A percentile compares a stretch with the other conserved stretches of the same genome.
phyloP scores from a whole-genome alignment of 2,329 filamentous ascomycete species.

The Hymenoscyphus fructigenus region DNA sequence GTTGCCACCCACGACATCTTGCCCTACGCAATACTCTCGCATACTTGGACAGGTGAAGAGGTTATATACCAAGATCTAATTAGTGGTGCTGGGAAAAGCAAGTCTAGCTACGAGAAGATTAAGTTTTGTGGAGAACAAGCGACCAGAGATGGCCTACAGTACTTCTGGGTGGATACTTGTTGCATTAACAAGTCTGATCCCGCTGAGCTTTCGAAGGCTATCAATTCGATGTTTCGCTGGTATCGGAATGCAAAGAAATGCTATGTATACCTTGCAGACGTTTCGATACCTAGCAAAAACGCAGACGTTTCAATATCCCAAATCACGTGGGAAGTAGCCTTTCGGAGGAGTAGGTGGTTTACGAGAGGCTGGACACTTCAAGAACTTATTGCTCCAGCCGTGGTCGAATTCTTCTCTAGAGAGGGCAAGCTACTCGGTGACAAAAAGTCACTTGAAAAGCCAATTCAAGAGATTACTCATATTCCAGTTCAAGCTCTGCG shows the following conservation, averaged over 20 bases:
- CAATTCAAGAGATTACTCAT: constrained; percentile 4
- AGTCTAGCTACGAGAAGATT: constrained; percentile 8
- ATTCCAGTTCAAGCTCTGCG: not conserved
- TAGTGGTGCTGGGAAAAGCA: constrained; percentile 6
- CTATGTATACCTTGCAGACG: constrained; percentile 21
- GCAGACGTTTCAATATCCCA: constrained; percentile 6
- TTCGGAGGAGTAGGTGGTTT: constrained; percentile 10
- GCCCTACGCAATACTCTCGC: constrained; percentile 12
- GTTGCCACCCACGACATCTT: constrained; percentile 9
- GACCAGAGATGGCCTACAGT: not conserved
- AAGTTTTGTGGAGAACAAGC: constrained; percentile 11
- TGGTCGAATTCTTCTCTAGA: constrained; percentile 5
- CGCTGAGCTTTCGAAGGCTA: too few species aligned
- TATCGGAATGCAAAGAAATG: constrained; percentile 18
- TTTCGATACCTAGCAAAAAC: constrained; percentile 7
- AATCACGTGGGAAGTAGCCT: constrained; percentile 16
- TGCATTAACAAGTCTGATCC: constrained; percentile 8
- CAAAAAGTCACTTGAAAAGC: constrained; percentile 1
- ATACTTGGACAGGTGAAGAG: constrained; percentile 8
- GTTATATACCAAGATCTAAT: constrained; percentile 8
- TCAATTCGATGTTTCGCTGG: too few species aligned
- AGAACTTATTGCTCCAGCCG: constrained; percentile 6
- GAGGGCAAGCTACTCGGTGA: constrained; percentile 1
- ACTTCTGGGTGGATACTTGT: constrained; percentile 10
- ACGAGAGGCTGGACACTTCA: constrained; percentile 6